A percentile compares a stretch with the other conserved stretches of the same genome.
These are phyloP conservation scores for Sugiyamaella japonica DNA, from an alignment of 1,139 yeast species.

Conservation along the genomic window DNA sequence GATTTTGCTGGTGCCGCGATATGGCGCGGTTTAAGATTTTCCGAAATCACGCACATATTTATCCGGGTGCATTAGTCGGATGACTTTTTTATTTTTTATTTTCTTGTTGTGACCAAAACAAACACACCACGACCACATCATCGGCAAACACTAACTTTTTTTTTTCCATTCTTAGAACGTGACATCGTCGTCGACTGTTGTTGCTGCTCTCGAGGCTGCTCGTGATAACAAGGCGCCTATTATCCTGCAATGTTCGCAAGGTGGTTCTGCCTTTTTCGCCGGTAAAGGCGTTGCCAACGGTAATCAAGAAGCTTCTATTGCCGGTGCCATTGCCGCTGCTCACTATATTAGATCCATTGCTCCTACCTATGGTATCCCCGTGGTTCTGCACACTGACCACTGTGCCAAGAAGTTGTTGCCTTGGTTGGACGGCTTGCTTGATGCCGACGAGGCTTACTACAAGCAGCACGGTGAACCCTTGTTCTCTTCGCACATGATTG, in stretches of 20 bases:
- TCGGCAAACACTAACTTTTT: background rate
- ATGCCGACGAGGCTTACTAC: constrained; percentile 92
- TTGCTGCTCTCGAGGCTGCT: constrained; percentile 97
- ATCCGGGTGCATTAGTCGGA: constrained; percentile 2
- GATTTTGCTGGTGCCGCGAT: background rate
- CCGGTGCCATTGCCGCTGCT: constrained; percentile 97
- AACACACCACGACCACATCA: background rate
- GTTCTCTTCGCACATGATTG: constrained; percentile 99
- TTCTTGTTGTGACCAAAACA: too few species aligned
- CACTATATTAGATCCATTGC: constrained; percentile 97
- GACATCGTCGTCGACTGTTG: constrained; percentile 95
- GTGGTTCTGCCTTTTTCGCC: constrained; percentile 99
- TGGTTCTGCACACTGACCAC: constrained; percentile 96
- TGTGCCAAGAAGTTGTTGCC: constrained; percentile 98
- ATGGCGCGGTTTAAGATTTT: background rate
- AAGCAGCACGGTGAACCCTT: constrained; percentile 87
- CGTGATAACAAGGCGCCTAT: constrained; percentile 95
- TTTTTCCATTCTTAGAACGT: constrained; percentile 54
- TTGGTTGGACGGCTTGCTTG: constrained; percentile 98
- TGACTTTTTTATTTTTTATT: background rate
- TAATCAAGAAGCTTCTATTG: constrained; percentile 91
- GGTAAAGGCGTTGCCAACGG: constrained; percentile 97
- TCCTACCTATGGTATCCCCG: constrained; percentile 96
- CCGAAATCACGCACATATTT: background rate
- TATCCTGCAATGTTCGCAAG: constrained; percentile 95